A percentile compares a stretch with the other conserved stretches of the same genome.
These are phyloP conservation scores for Astrothelium subdiscretum DNA, from an alignment of 495 filamentous ascomycete genomes.

Conservation along the genomic window DNA sequence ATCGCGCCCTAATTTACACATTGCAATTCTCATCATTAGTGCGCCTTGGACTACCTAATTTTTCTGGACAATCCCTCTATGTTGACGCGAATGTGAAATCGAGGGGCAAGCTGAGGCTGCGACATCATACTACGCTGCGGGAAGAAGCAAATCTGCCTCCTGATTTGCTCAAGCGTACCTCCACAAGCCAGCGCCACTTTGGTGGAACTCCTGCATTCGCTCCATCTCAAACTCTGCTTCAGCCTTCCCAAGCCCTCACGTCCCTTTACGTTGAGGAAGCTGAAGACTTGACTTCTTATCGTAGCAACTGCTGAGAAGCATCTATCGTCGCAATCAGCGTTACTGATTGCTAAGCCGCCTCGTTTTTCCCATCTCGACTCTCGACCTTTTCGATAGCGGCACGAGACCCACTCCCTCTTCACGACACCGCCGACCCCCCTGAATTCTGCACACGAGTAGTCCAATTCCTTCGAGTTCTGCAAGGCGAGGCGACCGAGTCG, in stretches of 20 bases:
- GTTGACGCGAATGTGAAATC: no score
- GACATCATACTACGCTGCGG: not conserved
- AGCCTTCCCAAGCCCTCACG: not conserved
- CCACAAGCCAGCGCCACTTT: not conserved
- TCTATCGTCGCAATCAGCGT: not conserved
- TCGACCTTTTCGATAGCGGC: not conserved
- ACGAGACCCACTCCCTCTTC: not conserved
- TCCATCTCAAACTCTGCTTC: not conserved
- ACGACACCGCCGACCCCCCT: not conserved
- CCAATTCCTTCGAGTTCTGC: no score
- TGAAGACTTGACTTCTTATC: not conserved
- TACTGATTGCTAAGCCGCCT: not conserved
- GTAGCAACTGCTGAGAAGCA: not conserved
- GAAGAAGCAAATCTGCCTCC: not conserved
- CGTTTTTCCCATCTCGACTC: not conserved
- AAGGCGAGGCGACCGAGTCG: constrained; percentile 6
- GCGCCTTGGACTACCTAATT: no score
- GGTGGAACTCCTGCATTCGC: not conserved
- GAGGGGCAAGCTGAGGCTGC: not conserved
- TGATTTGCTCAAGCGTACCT: not conserved
- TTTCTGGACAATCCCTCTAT: no score
- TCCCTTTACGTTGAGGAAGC: not conserved
- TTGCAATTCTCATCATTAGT: not conserved
- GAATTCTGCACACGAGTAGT: not conserved
- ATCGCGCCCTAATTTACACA: not conserved